phyloP scores from a whole-genome alignment of 176 grass and related monocot genomes.

The Avena eriantha region DNA sequence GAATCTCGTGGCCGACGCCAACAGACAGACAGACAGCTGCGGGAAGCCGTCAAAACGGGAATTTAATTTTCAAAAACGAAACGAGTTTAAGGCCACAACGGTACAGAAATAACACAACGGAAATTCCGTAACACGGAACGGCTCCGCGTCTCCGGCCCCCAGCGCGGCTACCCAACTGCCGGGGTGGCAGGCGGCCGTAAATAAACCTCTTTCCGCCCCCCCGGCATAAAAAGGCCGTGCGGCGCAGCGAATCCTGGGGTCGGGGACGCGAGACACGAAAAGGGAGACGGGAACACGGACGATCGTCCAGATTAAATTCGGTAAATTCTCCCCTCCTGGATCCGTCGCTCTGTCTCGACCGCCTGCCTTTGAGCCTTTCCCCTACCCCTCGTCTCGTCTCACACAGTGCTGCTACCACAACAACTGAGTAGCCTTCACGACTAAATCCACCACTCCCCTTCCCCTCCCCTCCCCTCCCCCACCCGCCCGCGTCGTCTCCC shows the following conservation, averaged over 20 bases:
- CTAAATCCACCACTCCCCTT: constrained; percentile 53
- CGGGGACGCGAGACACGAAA: neutral
- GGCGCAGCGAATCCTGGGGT: neutral
- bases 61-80: neutral
- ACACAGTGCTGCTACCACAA: neutral
- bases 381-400: neutral
- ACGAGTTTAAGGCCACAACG: constrained; percentile 23
- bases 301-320: too few relatives aligned
- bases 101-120: neutral
- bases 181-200: constrained; percentile 15
- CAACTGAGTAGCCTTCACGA: constrained; percentile 63
- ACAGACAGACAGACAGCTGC: neutral
- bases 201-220: neutral
- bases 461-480: neutral
- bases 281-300: neutral
- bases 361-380: neutral
- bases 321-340: neutral
- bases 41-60: neutral
- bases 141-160: constrained; percentile 33
- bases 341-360: neutral
- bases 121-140: neutral
- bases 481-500: constrained; percentile 25
- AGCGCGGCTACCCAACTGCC: constrained; percentile 37
- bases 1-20: neutral
- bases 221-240: neutral